phyloP scores from a whole-genome alignment of 2,329 filamentous ascomycete species.

The Aspergillus floridensis region DNA sequence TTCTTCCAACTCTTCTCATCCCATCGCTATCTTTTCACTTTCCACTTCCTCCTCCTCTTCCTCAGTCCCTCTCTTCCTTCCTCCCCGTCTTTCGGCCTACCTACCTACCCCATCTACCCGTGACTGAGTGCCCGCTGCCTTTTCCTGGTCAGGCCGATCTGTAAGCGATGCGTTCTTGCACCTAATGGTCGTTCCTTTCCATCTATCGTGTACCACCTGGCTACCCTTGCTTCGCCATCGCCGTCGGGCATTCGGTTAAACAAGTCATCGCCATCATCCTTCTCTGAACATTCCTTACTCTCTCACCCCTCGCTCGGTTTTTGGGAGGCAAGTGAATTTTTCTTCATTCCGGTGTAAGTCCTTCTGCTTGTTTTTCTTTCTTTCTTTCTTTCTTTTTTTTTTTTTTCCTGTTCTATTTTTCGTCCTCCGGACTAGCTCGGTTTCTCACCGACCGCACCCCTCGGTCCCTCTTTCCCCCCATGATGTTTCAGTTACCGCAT shows the following conservation, averaged over 20 bases:
- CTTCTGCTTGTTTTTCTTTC: neutral
- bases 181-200: conserved; percentile 22
- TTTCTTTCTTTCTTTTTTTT: neutral
- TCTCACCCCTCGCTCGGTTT: conserved; percentile 14
- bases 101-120: conserved; percentile 4
- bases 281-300: conserved; percentile 15
- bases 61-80: conserved; percentile 13
- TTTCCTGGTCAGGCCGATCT: conserved; percentile 5
- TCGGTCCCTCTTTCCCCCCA: neutral
- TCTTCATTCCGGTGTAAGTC: neutral
- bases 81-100: conserved; percentile 11
- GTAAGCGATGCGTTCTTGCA: conserved; percentile 20
- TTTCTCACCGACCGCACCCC: neutral
- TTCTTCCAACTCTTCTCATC: neutral
- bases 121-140: neutral
- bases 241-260: conserved; percentile 21
- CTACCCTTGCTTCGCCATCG: conserved; percentile 26
- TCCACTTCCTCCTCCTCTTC: conserved; percentile 16
- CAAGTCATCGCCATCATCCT: conserved; percentile 16
- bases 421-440: neutral
- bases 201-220: conserved; percentile 18
- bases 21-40: conserved; percentile 4
- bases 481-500: neutral
- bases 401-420: neutral
- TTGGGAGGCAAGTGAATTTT: neutral